Conservation (phyloP, 177 flowering plant species). For the Vitis hybrid region DNA sequence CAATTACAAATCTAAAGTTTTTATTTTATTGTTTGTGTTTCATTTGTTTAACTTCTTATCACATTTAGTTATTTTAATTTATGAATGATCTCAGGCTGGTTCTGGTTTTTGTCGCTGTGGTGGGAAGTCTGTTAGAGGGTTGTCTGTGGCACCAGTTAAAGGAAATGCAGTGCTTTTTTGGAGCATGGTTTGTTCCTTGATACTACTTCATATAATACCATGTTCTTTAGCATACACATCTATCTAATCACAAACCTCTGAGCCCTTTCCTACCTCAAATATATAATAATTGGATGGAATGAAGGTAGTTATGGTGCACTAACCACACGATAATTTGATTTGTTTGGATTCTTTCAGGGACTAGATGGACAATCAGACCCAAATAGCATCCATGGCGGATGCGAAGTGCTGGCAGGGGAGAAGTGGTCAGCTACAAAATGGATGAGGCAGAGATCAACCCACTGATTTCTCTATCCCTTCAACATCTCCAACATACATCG, state of each 20-base stretch:
- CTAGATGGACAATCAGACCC: slow-evolving; percentile 83
- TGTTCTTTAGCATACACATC: too few species aligned
- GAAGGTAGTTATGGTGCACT: neutral
- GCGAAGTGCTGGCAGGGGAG: slow-evolving; percentile 84
- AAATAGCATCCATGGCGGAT: slow-evolving; percentile 87
- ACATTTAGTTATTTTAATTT: neutral
- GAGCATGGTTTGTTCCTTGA: slow-evolving; percentile 80
- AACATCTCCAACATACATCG: neutral
- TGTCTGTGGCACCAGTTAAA: slow-evolving; percentile 75
- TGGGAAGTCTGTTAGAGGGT: slow-evolving; percentile 56
- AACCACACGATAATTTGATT: neutral
- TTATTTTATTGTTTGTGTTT: neutral
- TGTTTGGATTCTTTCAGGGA: slow-evolving; percentile 47
- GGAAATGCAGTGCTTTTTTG: slow-evolving; percentile 96
- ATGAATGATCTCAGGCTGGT: slow-evolving; percentile 61
- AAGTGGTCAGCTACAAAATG: slow-evolving; percentile 99
- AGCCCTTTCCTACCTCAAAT: too few species aligned
- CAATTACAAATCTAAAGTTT: too few species aligned
- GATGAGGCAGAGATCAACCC: slow-evolving; percentile 76
- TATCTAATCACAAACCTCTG: too few species aligned
- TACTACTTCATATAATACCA: neutral
- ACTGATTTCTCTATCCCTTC: slow-evolving; percentile 14
- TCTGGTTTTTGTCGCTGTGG: slow-evolving; percentile 81
- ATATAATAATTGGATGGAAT: neutral
- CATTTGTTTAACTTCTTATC: neutral